phyloP scores from a whole-genome alignment of 495 filamentous ascomycete species.

The Sphaerosporella brunnea region DNA sequence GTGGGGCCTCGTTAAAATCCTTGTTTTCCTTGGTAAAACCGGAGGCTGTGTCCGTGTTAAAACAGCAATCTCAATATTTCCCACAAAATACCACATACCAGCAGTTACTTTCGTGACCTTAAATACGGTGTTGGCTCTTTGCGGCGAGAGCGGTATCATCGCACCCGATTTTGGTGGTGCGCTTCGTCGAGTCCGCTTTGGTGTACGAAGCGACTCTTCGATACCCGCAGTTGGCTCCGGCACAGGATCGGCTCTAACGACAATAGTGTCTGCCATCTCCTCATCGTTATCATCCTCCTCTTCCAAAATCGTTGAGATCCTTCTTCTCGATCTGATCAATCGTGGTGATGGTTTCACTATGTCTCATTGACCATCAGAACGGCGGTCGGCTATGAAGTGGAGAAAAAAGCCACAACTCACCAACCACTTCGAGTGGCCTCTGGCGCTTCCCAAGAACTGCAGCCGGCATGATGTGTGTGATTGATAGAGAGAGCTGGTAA shows the following conservation, averaged over 20 bases:
- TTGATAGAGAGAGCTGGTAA: not conserved
- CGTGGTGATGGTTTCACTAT: not conserved
- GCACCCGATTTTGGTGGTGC: conserved; percentile 34
- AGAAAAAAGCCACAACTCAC: not conserved
- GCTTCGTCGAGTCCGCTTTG: not conserved
- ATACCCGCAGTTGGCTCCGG: not conserved
- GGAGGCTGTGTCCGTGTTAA: not conserved
- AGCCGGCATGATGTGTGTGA: not conserved
- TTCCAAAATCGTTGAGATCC: not conserved
- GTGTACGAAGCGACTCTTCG: conserved; percentile 1
- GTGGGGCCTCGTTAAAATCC: conserved; percentile 18
- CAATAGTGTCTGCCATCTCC: not conserved
- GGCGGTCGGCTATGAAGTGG: too few relatives aligned
- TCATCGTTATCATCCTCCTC: not conserved
- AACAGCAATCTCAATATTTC: too few relatives aligned
- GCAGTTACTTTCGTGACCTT: not conserved
- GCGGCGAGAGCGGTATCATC: conserved; percentile 56
- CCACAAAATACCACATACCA: too few relatives aligned
- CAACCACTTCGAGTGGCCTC: not conserved
- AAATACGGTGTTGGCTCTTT: conserved; percentile 41
- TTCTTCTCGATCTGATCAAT: not conserved
- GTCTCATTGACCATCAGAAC: not conserved
- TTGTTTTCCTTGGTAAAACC: not conserved
- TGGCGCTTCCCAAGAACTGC: not conserved
- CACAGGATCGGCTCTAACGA: not conserved